Evolutionary conservation across 169 alveolate genomes (phyloP).

Genomic region (Pseudocohnilembus persalinus): DNA sequence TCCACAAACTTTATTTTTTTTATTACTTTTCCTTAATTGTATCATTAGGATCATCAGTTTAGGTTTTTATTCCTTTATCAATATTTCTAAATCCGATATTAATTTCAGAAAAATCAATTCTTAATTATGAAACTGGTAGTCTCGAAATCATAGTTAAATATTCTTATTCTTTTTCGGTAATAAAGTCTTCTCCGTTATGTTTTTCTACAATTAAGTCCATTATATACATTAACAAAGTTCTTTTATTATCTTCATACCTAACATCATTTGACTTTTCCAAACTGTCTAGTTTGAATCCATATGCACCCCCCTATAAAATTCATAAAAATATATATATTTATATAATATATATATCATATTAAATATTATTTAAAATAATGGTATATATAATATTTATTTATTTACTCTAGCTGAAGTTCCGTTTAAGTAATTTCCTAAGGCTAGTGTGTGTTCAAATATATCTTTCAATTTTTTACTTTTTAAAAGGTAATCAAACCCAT

Average conservation of each 20-base stretch:
- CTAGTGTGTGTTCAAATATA: background rate
- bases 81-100: background rate
- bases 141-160: background rate
- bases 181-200: background rate
- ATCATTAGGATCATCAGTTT: background rate
- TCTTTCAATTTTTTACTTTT: background rate
- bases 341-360: too few relatives aligned
- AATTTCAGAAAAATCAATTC: background rate
- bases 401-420: background rate
- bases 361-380: too few relatives aligned
- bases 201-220: background rate
- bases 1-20: too few relatives aligned
- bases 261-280: background rate
- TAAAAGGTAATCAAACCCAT: background rate
- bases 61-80: background rate
- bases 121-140: background rate
- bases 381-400: too few relatives aligned
- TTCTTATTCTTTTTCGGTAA: background rate
- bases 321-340: too few relatives aligned
- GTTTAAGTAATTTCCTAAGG: background rate
- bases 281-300: background rate
- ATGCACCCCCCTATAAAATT: background rate
- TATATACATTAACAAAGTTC: background rate
- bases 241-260: background rate
- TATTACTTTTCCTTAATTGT: background rate